These are phyloP conservation scores for Cercis canadensis DNA, from an alignment of 306 rosid genomes.

Conservation along the genomic window DNA sequence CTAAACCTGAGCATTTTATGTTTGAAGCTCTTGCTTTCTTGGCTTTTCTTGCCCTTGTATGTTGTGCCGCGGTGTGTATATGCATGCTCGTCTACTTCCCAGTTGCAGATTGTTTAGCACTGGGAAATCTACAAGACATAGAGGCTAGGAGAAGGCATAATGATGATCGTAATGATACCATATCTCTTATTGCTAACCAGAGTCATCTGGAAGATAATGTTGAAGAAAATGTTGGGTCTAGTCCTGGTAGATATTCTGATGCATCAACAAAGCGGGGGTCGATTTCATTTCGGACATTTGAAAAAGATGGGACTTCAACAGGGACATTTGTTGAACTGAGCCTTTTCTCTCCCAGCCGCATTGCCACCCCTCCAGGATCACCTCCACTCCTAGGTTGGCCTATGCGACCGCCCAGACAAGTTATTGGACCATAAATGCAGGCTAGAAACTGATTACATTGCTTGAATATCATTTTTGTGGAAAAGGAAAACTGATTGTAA, in stretches of 20 bases:
- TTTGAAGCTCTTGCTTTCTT: slow-evolving; percentile 88
- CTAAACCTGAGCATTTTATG: slow-evolving; percentile 72
- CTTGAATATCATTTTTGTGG: slow-evolving; percentile 86
- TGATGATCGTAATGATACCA: slow-evolving; percentile 67
- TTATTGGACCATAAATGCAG: slow-evolving; percentile 49
- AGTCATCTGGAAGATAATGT: slow-evolving; percentile 57
- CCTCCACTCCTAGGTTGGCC: slow-evolving; percentile 94
- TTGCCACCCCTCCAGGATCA: slow-evolving; percentile 74
- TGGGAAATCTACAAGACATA: slow-evolving; percentile 80
- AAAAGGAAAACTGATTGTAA: slow-evolving; percentile 81
- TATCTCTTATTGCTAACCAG: slow-evolving; percentile 84
- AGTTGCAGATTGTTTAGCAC: slow-evolving; percentile 86
- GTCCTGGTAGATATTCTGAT: slow-evolving; percentile 72
- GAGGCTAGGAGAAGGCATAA: slow-evolving; percentile 72
- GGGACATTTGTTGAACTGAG: slow-evolving; percentile 89
- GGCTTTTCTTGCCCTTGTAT: slow-evolving; percentile 88
- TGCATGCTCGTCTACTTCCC: slow-evolving; percentile 93
- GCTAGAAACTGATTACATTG: slow-evolving; percentile 48
- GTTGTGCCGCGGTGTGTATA: slow-evolving; percentile 87
- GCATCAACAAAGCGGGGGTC: slow-evolving; percentile 85
- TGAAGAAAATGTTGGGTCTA: slow-evolving; percentile 60
- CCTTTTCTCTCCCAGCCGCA: slow-evolving; percentile 85
- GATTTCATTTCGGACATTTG: slow-evolving; percentile 77
- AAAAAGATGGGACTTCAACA: slow-evolving; percentile 65
- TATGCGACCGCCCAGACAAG: slow-evolving; percentile 59